phyloP scores from a whole-genome alignment of 75 land plant genomes.

The Sequoia sempervirens region DNA sequence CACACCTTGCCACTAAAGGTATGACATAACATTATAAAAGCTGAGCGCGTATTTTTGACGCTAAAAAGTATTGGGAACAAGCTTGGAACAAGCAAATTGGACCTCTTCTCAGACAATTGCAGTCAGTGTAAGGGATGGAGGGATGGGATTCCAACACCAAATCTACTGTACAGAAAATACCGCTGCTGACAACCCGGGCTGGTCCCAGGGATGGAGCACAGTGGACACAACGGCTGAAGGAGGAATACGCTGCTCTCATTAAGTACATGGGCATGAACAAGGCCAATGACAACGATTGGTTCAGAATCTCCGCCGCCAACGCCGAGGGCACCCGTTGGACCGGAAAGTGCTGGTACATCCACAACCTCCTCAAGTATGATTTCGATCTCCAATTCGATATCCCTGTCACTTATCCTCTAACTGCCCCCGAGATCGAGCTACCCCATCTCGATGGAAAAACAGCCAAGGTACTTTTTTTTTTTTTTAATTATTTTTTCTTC shows the following conservation, averaged over 20 bases:
- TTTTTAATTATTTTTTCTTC: background rate
- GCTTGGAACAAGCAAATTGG: too few relatives aligned
- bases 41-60: too few relatives aligned
- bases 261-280: conserved; percentile 98
- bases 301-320: conserved; percentile 69
- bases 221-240: conserved; percentile 94
- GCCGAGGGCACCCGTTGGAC: conserved; percentile 93
- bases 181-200: conserved; percentile 73
- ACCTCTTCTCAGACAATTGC: background rate
- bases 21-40: too few relatives aligned
- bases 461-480: conserved; percentile 68
- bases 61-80: too few relatives aligned
- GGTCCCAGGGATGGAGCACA: conserved; percentile 93
- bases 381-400: conserved; percentile 95
- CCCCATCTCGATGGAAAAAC: conserved; percentile 97
- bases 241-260: conserved; percentile 91
- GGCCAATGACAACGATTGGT: conserved; percentile 97
- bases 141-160: conserved; percentile 93
- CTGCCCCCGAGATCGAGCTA: conserved; percentile 95
- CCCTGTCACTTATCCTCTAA: conserved; percentile 94
- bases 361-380: conserved; percentile 93
- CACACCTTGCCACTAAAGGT: too few relatives aligned
- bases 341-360: conserved; percentile 98
- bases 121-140: conserved; percentile 46
- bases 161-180: conserved; percentile 80